phyloP scores from a whole-genome alignment of 805 yeast genomes.

The Kodamaea kakaduensis region DNA sequence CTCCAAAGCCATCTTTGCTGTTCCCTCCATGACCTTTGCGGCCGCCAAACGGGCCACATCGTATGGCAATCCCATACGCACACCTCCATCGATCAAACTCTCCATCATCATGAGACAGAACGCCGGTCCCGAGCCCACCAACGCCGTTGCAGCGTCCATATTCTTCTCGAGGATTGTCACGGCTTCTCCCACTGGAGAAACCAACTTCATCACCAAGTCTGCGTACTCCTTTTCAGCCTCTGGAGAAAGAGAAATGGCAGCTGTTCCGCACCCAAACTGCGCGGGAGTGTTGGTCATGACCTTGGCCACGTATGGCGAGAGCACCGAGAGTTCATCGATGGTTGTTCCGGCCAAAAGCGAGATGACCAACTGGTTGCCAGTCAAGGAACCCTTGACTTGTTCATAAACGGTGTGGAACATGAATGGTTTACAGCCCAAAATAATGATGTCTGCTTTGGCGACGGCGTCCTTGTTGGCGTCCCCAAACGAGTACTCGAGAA shows the following conservation, averaged over 20 bases:
- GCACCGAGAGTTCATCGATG: conserved; percentile 55
- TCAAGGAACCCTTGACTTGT: conserved; percentile 43
- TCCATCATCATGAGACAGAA: conserved; percentile 87
- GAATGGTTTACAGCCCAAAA: conserved; percentile 88
- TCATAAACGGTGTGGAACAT: conserved; percentile 60
- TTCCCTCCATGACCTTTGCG: conserved; percentile 90
- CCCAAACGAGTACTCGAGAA: conserved; percentile 49
- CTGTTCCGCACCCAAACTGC: conserved; percentile 88
- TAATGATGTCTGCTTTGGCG: conserved; percentile 58
- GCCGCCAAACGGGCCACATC: conserved; percentile 82
- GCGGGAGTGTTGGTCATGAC: conserved; percentile 99
- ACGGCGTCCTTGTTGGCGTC: conserved; percentile 57
- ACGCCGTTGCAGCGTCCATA: conserved; percentile 94
- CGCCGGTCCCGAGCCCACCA: conserved; percentile 97
- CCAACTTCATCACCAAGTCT: conserved; percentile 48
- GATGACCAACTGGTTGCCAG: conserved; percentile 57
- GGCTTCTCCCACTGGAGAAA: conserved; percentile 64
- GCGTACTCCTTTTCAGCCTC: conserved; percentile 41
- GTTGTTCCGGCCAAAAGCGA: conserved; percentile 94
- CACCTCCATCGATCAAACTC: conserved; percentile 90
- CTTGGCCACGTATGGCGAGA: conserved; percentile 64
- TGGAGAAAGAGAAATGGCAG: conserved; percentile 75
- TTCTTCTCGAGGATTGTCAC: conserved; percentile 77
- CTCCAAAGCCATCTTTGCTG: conserved; percentile 82
- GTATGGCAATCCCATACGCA: conserved; percentile 88